Conservation (phyloP, 139 green algal genomes). For the Tetradesmus obliquus region DNA sequence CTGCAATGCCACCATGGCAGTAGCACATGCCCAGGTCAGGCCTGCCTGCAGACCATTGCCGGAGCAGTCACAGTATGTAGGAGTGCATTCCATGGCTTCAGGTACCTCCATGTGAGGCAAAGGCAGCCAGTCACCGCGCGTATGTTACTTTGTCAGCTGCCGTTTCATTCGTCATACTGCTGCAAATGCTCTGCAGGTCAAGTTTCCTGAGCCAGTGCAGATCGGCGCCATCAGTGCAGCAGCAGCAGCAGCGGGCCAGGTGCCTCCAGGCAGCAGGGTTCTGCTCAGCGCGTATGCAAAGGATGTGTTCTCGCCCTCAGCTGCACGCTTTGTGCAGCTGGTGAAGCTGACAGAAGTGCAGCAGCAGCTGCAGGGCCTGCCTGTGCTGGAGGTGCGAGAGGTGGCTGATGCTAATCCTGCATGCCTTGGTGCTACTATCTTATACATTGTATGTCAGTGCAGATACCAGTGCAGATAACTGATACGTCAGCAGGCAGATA, state of each 20-base stretch:
- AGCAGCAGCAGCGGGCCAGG: background rate
- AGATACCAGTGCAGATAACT: no score
- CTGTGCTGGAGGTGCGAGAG: background rate
- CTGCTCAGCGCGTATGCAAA: slow-evolving; percentile 12
- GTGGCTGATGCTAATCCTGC: background rate
- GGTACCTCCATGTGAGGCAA: no score
- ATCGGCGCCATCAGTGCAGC: background rate
- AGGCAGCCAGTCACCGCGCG: no score
- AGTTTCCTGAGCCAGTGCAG: slow-evolving; percentile 25
- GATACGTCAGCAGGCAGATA: no score
- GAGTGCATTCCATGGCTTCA: no score
- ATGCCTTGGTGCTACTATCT: background rate
- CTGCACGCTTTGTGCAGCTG: slow-evolving; percentile 10
- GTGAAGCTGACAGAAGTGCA: background rate
- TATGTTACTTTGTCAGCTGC: no score
- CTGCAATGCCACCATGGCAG: no score
- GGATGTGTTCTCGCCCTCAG: slow-evolving; percentile 15
- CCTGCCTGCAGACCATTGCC: background rate
- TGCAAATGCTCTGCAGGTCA: slow-evolving; percentile 12
- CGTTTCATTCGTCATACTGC: no score
- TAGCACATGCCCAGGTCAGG: background rate
- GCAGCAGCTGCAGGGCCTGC: slow-evolving; percentile 2
- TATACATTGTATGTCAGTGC: background rate
- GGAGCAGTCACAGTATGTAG: no score
- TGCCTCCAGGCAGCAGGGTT: background rate